Evolutionary conservation across 495 filamentous ascomycete species (phyloP).

Genomic region (Xylaria venustula): DNA sequence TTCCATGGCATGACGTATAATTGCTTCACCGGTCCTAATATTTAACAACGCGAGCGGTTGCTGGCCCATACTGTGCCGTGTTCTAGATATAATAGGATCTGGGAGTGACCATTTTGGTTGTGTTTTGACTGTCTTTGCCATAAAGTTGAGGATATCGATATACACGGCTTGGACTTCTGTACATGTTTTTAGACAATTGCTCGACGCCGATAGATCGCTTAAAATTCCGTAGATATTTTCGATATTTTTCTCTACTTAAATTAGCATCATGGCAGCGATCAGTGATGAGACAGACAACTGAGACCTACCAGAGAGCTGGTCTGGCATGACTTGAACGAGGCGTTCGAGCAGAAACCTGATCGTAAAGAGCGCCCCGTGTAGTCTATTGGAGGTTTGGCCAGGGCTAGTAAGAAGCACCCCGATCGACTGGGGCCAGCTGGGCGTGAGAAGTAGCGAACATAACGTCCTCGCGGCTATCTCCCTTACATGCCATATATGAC

Average conservation of each 20-base stretch:
- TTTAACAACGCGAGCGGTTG: conserved; percentile 20
- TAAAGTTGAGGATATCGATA: conserved; percentile 40
- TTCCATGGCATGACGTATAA: conserved; percentile 14
- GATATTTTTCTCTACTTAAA: conserved; percentile 18
- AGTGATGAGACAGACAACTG: neutral
- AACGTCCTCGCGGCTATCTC: conserved; percentile 86
- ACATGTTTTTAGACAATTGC: conserved; percentile 22
- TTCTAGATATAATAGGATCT: neutral
- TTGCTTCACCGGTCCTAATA: conserved; percentile 18
- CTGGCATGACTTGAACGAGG: conserved; percentile 36
- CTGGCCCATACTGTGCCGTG: neutral
- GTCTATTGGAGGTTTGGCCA: conserved; percentile 38
- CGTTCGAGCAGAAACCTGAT: conserved; percentile 53
- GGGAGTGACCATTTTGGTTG: neutral
- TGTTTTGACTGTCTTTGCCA: conserved; percentile 9
- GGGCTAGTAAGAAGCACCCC: conserved; percentile 42
- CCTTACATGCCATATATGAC: conserved; percentile 80
- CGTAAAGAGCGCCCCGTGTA: conserved; percentile 68
- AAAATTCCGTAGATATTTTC: conserved; percentile 12
- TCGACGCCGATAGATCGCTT: conserved; percentile 14
- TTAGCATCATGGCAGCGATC: neutral
- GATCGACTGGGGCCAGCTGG: conserved; percentile 52
- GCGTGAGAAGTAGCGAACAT: conserved; percentile 58
- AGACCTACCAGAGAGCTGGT: conserved; percentile 31
- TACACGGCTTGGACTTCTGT: conserved; percentile 39